A percentile compares a stretch with the other conserved stretches of the same genome.
phyloP scores from a whole-genome alignment of 306 rosid species.

The Vigna reflexopilosa region DNA sequence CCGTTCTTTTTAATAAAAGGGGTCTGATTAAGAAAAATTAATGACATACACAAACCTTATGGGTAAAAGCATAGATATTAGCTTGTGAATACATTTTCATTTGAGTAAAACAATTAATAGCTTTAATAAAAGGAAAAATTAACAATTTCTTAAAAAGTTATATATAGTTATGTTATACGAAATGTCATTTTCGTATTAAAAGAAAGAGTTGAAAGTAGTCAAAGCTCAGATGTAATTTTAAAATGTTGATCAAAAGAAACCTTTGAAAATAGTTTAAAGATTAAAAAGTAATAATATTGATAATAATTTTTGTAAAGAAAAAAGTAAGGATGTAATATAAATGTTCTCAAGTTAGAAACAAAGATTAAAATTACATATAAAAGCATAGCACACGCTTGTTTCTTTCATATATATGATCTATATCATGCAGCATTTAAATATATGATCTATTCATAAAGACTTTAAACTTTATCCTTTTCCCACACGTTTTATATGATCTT shows the following conservation, averaged over 20 bases:
- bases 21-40: too few species aligned
- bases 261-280: neutral
- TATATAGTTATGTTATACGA: neutral
- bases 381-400: neutral
- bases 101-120: too few species aligned
- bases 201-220: neutral
- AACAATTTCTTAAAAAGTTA: too few species aligned
- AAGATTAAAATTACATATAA: neutral
- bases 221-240: neutral
- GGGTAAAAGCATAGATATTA: too few species aligned
- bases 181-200: neutral
- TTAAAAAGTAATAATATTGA: neutral
- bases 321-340: neutral
- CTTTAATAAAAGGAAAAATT: too few species aligned
- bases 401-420: neutral
- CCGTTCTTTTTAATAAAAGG: too few species aligned
- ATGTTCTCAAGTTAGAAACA: neutral
- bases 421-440: neutral
- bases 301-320: neutral
- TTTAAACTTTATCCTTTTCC: neutral
- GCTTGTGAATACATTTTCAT: too few species aligned
- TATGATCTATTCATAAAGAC: too few species aligned
- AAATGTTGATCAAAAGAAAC: neutral
- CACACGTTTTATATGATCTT: neutral
- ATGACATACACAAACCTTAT: too few species aligned